Conservation (phyloP, 2,329 filamentous ascomycete genomes). For the Cladosporium colombiae region DNA sequence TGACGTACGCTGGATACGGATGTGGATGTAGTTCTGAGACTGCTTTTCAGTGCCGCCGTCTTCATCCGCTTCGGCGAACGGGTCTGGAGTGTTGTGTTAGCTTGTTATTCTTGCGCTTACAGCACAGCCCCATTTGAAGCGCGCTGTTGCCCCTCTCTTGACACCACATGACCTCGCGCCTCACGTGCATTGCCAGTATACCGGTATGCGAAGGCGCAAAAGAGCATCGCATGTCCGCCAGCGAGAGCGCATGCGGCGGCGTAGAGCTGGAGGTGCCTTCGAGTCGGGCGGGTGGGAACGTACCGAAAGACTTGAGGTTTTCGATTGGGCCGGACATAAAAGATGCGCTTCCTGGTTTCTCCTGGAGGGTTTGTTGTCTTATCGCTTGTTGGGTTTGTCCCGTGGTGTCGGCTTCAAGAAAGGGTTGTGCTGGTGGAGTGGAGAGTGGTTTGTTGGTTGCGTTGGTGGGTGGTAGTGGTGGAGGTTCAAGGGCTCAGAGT, state of each 20-base stretch:
- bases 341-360: constrained; percentile 23
- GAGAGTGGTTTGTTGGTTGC: constrained; percentile 1
- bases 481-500: constrained; percentile 2
- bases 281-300: constrained; percentile 41
- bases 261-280: background rate
- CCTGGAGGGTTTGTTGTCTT: background rate
- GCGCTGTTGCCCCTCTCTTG: constrained; percentile 16
- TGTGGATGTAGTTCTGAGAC: constrained; percentile 98
- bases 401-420: background rate
- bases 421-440: background rate
- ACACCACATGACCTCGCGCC: background rate
- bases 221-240: background rate
- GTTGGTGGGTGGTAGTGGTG: constrained; percentile 10
- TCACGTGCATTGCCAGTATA: background rate
- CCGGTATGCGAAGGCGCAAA: background rate
- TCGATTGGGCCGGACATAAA: constrained; percentile 88
- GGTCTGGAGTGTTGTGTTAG: constrained; percentile 62
- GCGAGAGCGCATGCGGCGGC: background rate
- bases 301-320: constrained; percentile 96
- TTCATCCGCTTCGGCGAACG: constrained; percentile 99
- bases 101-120: constrained; percentile 2
- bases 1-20: constrained; percentile 94
- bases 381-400: constrained; percentile 16
- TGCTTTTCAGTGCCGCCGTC: constrained; percentile 94
- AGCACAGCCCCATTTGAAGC: background rate